Base-by-base conservation (phyloP, 2,329 filamentous ascomycete genomes). In the Aspergillus sp. region DNA sequence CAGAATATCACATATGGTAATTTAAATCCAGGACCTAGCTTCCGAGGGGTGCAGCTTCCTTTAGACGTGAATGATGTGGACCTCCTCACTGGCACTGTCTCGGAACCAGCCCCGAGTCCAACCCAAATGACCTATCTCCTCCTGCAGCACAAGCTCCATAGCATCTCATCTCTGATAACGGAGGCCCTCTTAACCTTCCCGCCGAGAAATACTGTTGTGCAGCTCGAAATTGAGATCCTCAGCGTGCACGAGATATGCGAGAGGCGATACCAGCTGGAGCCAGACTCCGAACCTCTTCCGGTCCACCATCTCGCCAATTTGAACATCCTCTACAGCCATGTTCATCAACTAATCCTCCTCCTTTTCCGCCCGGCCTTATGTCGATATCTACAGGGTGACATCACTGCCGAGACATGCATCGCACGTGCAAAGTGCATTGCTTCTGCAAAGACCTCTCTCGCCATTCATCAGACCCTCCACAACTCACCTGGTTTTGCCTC, bases 121-220 rank as follows among this genome's bases (percentile, higher is more conserved):
- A 77, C 74, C 2, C 74, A 77, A 63, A 77, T 76, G 74, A 73
- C 75, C 17, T 77, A 75, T 57, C 69, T 77, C 5, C 70, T 77
- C 5, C 61, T 75, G 20, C 73, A 73, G 49, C 72, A 70, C 56
- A 72, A 71, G 15, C 66, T 77, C 2, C 70, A 75, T 60, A 67
- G 69, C 39, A 64, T 77, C 44, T 70, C 73, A 9, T 66, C 68
- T n/a, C 70, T 69, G 47, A 71, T 77, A 30, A 74, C 72, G 56
- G 65, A 73, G 27, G 58, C 62, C 5, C 71, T 75, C 15, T 74
- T 75, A 51, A 66, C 57, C 51, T 64, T 64, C 40, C 60, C 63
- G 0, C 65, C 65, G 7, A 58, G 61, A 37, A 68, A 60, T 20
- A 62, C 61, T 4, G 60, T 66, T 5, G 52, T 61, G 1, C 62